phyloP scores from a whole-genome alignment of 192 early-diverging fungal species.

The Coemansia sp. region DNA sequence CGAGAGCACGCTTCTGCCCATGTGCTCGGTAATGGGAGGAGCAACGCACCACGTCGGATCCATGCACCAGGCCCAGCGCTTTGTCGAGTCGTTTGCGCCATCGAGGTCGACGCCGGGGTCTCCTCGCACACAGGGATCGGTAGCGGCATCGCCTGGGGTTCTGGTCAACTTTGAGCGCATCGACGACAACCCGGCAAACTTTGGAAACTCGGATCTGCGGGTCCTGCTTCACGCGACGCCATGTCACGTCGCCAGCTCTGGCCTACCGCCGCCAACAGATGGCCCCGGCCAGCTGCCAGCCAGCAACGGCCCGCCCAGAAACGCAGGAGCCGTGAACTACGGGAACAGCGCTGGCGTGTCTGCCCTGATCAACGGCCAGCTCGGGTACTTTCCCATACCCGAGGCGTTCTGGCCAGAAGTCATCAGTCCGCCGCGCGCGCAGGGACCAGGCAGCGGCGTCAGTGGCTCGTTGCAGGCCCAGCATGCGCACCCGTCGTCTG shows the following conservation, averaged over 20 bases:
- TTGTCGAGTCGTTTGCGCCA: conserved; percentile 59
- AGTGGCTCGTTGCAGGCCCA: too few relatives aligned
- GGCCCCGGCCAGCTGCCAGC: conserved; percentile 16
- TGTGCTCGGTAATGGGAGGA: conserved; percentile 72
- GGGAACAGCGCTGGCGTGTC: conserved; percentile 41
- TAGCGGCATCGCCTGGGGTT: conserved; percentile 49
- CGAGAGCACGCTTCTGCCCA: conserved; percentile 58
- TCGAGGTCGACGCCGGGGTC: conserved; percentile 15
- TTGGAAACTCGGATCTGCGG: conserved; percentile 38
- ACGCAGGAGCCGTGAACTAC: not conserved
- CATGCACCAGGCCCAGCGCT: conserved; percentile 59
- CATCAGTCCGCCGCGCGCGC: conserved; percentile 20
- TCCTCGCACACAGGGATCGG: conserved; percentile 22
- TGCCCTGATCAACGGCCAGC: conserved; percentile 39
- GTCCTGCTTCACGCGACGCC: conserved; percentile 38
- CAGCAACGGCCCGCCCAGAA: not conserved
- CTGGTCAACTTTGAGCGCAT: conserved; percentile 64
- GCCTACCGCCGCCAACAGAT: conserved; percentile 39
- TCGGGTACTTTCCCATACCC: conserved; percentile 69
- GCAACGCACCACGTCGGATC: conserved; percentile 52
- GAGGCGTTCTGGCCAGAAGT: conserved; percentile 69
- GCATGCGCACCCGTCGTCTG: too few relatives aligned
- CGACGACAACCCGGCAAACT: conserved; percentile 47
- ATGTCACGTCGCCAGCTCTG: conserved; percentile 32
- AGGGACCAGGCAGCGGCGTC: not conserved